phyloP scores from a whole-genome alignment of 768 basidiomycete species.

The Mycena olivaceomarginata region DNA sequence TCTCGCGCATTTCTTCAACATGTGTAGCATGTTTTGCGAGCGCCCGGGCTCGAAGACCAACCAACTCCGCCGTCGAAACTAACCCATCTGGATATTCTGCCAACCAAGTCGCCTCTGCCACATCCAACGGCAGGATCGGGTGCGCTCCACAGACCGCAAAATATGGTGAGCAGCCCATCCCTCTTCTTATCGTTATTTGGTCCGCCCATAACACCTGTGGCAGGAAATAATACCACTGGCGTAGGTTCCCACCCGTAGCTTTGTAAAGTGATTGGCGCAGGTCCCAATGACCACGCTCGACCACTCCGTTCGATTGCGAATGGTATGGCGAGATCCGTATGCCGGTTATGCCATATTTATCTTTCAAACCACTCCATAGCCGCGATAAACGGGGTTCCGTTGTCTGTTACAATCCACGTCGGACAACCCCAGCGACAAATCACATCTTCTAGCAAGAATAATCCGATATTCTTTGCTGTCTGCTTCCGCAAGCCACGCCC shows the following conservation, averaged over 20 bases:
- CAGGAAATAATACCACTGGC: background rate
- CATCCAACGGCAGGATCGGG: slow-evolving; percentile 48
- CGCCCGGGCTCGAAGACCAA: slow-evolving; percentile 41
- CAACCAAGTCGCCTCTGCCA: slow-evolving; percentile 53
- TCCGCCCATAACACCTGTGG: slow-evolving; percentile 43
- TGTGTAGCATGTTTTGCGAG: slow-evolving; percentile 40
- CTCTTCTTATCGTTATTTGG: slow-evolving; percentile 34
- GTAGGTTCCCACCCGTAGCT: background rate
- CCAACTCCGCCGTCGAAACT: slow-evolving; percentile 42
- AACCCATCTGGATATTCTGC: slow-evolving; percentile 33
- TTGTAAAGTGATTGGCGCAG: background rate
- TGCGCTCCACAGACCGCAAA: slow-evolving; percentile 45
- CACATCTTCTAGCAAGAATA: background rate
- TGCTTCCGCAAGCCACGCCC: background rate
- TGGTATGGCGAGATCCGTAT: background rate
- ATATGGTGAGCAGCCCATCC: slow-evolving; percentile 46
- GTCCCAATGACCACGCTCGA: background rate
- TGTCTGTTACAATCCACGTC: background rate
- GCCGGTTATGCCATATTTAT: background rate
- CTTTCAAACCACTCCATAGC: slow-evolving; percentile 1
- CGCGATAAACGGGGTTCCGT: background rate
- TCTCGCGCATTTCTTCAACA: slow-evolving; percentile 40
- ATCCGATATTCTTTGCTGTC: background rate
- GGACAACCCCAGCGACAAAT: slow-evolving; percentile 19
- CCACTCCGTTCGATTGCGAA: background rate